A percentile compares a stretch with the other conserved stretches of the same genome.
These are phyloP conservation scores for Hanseniaspora jakobsenii DNA, from an alignment of 805 yeast species.

Conservation along the genomic window DNA sequence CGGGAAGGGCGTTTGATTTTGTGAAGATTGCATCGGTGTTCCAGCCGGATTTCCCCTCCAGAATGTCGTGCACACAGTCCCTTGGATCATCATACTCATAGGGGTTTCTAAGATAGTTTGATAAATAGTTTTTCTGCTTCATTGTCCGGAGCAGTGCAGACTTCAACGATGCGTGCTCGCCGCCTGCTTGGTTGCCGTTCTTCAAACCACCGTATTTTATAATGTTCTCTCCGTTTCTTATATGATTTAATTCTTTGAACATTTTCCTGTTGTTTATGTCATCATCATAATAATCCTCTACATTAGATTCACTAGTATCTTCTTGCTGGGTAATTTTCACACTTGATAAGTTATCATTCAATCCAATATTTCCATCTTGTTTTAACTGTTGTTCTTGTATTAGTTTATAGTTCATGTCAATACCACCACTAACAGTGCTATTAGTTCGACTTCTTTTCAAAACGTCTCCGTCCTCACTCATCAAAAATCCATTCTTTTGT, in stretches of 20 bases:
- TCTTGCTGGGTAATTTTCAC: too few species aligned
- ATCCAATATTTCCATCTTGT: too few species aligned
- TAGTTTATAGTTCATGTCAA: too few species aligned
- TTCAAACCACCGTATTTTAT: too few species aligned
- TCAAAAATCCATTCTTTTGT: neutral
- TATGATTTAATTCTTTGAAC: too few species aligned
- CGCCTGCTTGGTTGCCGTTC: too few species aligned
- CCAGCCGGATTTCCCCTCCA: conserved; percentile 63
- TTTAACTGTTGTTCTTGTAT: too few species aligned
- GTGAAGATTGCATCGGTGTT: conserved; percentile 32
- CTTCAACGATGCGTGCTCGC: neutral
- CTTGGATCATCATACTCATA: conserved; percentile 36
- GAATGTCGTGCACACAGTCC: conserved; percentile 63
- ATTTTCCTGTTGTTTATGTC: too few species aligned
- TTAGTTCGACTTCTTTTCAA: neutral
- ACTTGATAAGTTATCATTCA: too few species aligned
- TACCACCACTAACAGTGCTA: too few species aligned
- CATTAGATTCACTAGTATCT: too few species aligned
- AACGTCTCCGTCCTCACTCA: neutral
- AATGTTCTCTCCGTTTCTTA: neutral
- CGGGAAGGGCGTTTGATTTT: conserved; percentile 10
- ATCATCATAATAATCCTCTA: too few species aligned
- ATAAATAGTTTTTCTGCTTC: conserved; percentile 6
- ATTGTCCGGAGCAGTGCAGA: neutral
- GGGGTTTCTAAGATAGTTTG: conserved; percentile 10